These are phyloP conservation scores for Entamoeba dispar DNA, from an alignment of 208 protist species.

Conservation along the genomic window DNA sequence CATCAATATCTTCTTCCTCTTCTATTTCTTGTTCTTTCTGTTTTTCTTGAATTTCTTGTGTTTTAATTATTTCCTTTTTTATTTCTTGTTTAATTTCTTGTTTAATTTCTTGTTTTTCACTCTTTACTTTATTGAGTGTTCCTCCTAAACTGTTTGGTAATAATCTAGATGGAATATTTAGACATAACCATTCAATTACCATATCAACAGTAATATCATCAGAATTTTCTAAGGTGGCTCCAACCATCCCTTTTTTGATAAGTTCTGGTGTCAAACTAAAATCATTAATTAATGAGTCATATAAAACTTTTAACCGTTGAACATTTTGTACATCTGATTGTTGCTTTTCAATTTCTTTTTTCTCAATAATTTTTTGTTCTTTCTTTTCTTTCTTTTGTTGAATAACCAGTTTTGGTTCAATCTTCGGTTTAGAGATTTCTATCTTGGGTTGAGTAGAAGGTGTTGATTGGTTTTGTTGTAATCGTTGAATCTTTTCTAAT, in stretches of 20 bases:
- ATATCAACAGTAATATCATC: neutral
- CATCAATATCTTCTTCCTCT: neutral
- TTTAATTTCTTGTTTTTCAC: neutral
- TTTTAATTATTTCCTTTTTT: no score
- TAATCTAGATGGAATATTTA: neutral
- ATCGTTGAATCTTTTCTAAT: neutral
- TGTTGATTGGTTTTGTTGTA: neutral
- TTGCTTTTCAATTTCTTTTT: neutral
- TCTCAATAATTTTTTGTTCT: neutral
- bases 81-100: neutral
- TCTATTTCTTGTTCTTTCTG: neutral
- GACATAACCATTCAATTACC: neutral
- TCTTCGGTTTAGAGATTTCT: neutral
- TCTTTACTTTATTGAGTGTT: neutral
- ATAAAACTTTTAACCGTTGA: neutral
- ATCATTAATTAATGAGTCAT: neutral
- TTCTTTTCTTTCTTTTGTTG: neutral
- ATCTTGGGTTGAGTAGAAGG: neutral
- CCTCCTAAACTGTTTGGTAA: neutral
- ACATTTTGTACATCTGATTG: neutral
- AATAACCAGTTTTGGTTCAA: neutral
- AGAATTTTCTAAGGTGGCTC: neutral
- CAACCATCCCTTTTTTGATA: neutral
- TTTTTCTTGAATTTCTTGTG: neutral
- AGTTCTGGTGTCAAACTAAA: neutral